These are phyloP conservation scores for Amylostereum chailletii DNA, from an alignment of 1,284 basidiomycete species.

Conservation along the genomic window DNA sequence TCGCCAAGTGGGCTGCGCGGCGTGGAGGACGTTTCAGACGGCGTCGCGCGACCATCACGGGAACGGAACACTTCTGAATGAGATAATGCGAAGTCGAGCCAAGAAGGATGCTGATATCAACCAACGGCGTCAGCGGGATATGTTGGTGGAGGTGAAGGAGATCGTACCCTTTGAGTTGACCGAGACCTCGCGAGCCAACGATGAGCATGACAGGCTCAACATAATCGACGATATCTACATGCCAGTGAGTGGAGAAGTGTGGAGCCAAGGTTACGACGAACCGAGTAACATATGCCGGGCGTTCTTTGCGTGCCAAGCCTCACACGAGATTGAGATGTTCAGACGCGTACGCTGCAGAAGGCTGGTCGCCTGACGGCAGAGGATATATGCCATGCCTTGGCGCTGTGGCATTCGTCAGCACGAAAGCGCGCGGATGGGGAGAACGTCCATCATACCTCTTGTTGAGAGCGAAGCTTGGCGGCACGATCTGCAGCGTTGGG, in stretches of 20 bases:
- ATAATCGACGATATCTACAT: conserved; percentile 80
- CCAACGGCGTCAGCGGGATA: not conserved
- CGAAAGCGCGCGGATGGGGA: conserved; percentile 3
- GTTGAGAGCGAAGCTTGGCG: conserved; percentile 75
- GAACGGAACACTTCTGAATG: conserved; percentile 87
- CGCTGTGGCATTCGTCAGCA: conserved; percentile 38
- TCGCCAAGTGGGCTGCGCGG: conserved; percentile 55
- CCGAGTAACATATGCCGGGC: conserved; percentile 87
- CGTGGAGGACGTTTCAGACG: conserved; percentile 69
- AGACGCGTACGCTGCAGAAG: conserved; percentile 86
- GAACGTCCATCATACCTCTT: conserved; percentile 52
- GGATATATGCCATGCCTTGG: conserved; percentile 81
- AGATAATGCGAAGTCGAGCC: conserved; percentile 98
- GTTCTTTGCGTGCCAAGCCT: conserved; percentile 95
- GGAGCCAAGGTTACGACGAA: conserved; percentile 21
- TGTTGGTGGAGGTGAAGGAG: not conserved
- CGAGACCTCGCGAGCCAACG: conserved; percentile 87
- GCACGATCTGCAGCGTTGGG: conserved; percentile 65
- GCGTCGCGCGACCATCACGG: conserved; percentile 84
- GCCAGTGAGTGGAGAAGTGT: not conserved
- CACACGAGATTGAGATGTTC: conserved; percentile 82
- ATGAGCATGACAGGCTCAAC: conserved; percentile 90
- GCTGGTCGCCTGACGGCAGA: conserved; percentile 81
- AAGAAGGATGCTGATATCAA: conserved; percentile 69
- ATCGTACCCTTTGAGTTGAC: conserved; percentile 81